Percentiles rank a stretch among this genome's conserved stretches.
These are phyloP conservation scores for Lasiodiplodia sp. DNA, from an alignment of 2,329 filamentous ascomycete species.

Conservation along the genomic window DNA sequence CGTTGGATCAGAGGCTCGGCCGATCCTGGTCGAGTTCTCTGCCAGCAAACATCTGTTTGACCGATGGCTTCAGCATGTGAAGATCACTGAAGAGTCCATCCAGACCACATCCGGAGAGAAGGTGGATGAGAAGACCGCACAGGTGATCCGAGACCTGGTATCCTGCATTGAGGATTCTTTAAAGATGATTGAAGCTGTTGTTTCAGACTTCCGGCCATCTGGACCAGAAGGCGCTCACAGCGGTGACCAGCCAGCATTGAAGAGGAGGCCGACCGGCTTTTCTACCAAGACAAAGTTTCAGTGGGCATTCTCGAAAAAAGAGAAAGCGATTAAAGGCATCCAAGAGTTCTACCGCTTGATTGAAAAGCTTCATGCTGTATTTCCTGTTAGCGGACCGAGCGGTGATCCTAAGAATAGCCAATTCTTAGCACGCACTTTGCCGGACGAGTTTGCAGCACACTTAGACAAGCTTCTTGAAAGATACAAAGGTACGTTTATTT, in stretches of 20 bases:
- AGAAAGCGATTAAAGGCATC: not conserved
- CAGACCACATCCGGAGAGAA: not conserved
- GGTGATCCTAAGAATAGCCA: not conserved
- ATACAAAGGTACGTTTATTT: not conserved
- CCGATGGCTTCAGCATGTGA: not conserved
- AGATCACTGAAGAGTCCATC: not conserved
- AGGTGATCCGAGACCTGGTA: not conserved
- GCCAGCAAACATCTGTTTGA: not conserved
- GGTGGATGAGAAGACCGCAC: not conserved
- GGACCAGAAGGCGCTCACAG: not conserved
- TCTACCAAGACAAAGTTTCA: not conserved
- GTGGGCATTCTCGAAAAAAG: not conserved
- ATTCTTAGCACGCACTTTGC: not conserved
- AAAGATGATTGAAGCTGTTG: not conserved
- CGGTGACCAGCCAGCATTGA: not conserved
- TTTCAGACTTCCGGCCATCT: not conserved
- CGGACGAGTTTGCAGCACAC: not conserved
- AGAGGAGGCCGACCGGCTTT: not conserved
- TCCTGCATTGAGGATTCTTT: not conserved
- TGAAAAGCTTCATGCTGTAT: not conserved
- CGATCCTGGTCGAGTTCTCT: not conserved
- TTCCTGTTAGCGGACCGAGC: not conserved
- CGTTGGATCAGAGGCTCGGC: not conserved
- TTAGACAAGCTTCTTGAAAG: not conserved
- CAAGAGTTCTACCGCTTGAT: not conserved